phyloP scores from a whole-genome alignment of 768 basidiomycete species.

The Lanmaoa pseudosensibilis region DNA sequence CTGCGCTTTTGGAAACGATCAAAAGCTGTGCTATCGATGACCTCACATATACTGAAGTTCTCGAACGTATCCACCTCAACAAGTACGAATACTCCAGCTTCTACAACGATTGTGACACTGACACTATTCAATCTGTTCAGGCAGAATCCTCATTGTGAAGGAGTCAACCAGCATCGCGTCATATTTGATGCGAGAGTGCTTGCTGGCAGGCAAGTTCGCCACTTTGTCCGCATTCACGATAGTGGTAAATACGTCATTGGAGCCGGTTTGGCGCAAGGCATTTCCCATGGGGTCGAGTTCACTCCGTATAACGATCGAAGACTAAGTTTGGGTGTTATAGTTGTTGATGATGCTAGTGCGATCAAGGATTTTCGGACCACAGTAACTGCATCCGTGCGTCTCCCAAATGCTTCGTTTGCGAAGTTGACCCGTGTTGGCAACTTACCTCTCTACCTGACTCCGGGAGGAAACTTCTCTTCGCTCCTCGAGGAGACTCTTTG shows the following conservation, averaged over 20 bases:
- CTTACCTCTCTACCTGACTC: constrained; percentile 2
- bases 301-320: constrained; percentile 16
- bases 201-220: constrained; percentile 7
- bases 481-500: background rate
- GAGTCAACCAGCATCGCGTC: constrained; percentile 20
- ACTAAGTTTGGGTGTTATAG: background rate
- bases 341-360: constrained; percentile 8
- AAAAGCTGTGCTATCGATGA: constrained; percentile 1
- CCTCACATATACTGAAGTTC: constrained; percentile 27
- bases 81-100: background rate
- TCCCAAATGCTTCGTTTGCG: background rate
- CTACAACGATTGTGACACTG: background rate
- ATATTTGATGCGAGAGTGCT: constrained; percentile 25
- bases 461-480: background rate
- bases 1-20: constrained; percentile 21
- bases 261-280: constrained; percentile 29
- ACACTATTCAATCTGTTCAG: constrained; percentile 6
- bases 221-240: background rate
- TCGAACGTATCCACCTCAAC: constrained; percentile 17
- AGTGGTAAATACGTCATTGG: constrained; percentile 17
- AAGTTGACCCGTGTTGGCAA: constrained; percentile 1
- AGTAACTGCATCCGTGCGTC: background rate
- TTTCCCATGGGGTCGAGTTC: constrained; percentile 18
- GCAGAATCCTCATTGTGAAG: constrained; percentile 34
- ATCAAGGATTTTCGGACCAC: constrained; percentile 18